phyloP scores from a whole-genome alignment of 202 grass and related monocot genomes.

The Schoenoplectus triqueter region DNA sequence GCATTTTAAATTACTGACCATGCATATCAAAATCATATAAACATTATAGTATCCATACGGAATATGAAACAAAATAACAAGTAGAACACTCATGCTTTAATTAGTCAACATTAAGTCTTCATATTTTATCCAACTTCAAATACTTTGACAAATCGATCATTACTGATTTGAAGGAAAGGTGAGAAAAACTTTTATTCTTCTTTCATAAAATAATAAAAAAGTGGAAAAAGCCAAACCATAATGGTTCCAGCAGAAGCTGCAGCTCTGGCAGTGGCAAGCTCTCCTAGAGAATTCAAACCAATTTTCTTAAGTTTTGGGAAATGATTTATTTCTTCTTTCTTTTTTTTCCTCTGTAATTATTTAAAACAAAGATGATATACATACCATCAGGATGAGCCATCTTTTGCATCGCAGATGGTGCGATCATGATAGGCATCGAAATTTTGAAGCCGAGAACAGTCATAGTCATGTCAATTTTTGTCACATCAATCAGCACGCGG shows the following conservation, averaged over 20 bases:
- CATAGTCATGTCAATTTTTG: conserved; percentile 62
- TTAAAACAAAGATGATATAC: background rate
- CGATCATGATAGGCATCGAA: conserved; percentile 98
- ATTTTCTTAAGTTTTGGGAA: conserved; percentile 17
- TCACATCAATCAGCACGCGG: conserved; percentile 74
- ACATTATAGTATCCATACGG: background rate
- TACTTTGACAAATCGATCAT: background rate
- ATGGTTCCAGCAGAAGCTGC: conserved; percentile 78
- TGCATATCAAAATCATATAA: conserved; percentile 23
- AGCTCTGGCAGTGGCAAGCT: conserved; percentile 93
- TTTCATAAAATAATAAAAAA: conserved; percentile 28
- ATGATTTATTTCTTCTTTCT: background rate
- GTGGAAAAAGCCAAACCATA: conserved; percentile 61
- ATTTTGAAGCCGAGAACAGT: conserved; percentile 78
- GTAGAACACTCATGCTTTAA: background rate
- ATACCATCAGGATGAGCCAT: conserved; percentile 96
- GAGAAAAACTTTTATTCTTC: background rate
- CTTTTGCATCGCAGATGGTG: conserved; percentile 94
- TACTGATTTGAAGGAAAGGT: background rate
- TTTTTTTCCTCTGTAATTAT: background rate
- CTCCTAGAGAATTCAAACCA: conserved; percentile 53
- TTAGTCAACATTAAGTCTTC: background rate
- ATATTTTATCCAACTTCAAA: conserved; percentile 16
- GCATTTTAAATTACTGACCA: background rate
- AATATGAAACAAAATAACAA: background rate